A percentile compares a stretch with the other conserved stretches of the same genome.
Conservation (phyloP, 2,329 filamentous ascomycete species). For the Claviceps citrina region DNA sequence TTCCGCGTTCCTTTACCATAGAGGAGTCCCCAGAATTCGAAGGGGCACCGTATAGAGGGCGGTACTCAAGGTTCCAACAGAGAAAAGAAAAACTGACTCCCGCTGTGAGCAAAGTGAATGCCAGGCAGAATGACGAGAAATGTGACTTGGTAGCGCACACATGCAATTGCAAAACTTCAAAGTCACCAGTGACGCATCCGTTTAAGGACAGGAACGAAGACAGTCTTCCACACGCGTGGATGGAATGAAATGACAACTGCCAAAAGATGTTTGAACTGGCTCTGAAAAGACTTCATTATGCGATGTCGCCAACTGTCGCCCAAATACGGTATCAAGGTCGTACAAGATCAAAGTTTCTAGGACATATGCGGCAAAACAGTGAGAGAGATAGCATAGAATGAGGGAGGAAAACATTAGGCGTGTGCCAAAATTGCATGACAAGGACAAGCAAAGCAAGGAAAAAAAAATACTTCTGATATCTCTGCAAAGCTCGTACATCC, state of each 20-base stretch:
- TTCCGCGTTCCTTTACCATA: too few species aligned
- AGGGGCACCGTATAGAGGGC: too few species aligned
- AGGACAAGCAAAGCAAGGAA: neutral
- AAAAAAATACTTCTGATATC: neutral
- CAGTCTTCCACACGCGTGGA: neutral
- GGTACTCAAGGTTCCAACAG: too few species aligned
- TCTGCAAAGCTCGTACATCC: neutral
- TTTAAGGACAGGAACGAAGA: too few species aligned
- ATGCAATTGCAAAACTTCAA: too few species aligned
- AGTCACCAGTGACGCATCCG: too few species aligned
- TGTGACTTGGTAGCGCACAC: too few species aligned
- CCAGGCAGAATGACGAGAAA: too few species aligned
- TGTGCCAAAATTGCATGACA: neutral
- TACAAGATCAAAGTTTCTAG: neutral
- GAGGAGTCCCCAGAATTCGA: too few species aligned
- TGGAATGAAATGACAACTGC: neutral
- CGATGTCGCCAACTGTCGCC: neutral
- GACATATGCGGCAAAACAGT: neutral
- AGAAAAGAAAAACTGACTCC: too few species aligned
- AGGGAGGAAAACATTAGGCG: neutral
- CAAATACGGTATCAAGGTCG: neutral
- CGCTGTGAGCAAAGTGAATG: too few species aligned
- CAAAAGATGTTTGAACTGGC: neutral
- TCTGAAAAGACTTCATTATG: neutral
- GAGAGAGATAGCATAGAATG: neutral